Evolutionary conservation across 1,139 yeast genomes (phyloP).

Genomic region (Saccharomyces pastorianus): DNA sequence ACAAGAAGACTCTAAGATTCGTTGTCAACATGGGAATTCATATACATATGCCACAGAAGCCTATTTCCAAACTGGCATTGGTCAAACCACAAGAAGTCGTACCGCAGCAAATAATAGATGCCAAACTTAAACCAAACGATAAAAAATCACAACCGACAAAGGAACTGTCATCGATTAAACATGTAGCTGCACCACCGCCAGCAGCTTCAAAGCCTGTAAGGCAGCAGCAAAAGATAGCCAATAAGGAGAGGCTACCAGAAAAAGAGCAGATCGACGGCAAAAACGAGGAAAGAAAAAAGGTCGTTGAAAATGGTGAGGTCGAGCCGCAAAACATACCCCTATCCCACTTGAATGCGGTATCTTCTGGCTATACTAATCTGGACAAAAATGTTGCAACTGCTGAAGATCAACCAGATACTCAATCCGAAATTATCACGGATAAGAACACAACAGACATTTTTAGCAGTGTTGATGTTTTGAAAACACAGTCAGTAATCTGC

Average conservation of each 20-base stretch:
- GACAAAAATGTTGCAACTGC: not conserved
- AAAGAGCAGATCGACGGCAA: no score
- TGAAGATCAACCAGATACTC: not conserved
- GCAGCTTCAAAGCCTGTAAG: no score
- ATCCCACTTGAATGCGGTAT: not conserved
- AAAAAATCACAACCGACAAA: not conserved
- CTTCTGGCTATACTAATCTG: not conserved
- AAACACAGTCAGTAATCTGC: not conserved
- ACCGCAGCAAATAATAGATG: not conserved
- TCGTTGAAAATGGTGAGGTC: no score
- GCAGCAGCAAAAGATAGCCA: no score
- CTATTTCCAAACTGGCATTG: not conserved
- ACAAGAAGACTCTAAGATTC: conserved; percentile 11
- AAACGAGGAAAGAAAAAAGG: no score
- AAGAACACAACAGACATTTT: not conserved
- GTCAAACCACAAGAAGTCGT: not conserved
- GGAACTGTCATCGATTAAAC: not conserved
- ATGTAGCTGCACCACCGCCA: not conserved
- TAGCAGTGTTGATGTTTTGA: not conserved
- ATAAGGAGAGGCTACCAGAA: no score
- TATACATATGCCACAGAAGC: not conserved
- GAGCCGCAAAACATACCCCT: no score
- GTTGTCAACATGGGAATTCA: conserved; percentile 10
- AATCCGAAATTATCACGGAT: not conserved
- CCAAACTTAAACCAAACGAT: not conserved